Base-by-base conservation (phyloP, 2,329 filamentous ascomycete genomes). In the Claviceps digitariae region DNA sequence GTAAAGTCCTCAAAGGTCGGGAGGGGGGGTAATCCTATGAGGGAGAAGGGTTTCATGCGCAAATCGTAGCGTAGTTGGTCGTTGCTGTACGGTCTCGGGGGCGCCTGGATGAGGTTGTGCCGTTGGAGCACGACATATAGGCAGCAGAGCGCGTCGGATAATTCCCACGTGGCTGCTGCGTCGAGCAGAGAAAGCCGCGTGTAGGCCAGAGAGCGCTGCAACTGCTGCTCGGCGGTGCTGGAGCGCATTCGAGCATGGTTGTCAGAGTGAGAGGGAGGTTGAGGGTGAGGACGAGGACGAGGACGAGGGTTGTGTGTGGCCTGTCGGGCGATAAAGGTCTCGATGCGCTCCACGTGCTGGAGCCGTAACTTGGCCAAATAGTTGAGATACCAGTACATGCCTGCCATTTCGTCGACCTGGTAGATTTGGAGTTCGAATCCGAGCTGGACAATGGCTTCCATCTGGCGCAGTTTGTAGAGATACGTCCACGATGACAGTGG, bases 381-480 rank as follows among this genome's bases (percentile, higher is more conserved):
- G 59, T 87, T 80, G 57, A 95, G 72, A 66, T 95, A 90, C 82
- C 86, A 93, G 67, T 97, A 97, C 86, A 96, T 95, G 25, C 82
- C 83, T 0, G 83, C 79, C 10, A 93, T 75, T 66, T 98, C 93
- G 65, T 95, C 86, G 0, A 82, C 77, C 52, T 91, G 83, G 67
- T 97, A 97, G 10, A 95, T 80, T 45, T 91, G 84, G 13, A 96
- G 82, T 68, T 98, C 93, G 66, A 98, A 97, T 13, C 94, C 93
- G 34, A 96, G 81, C 63, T 96, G 87, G 17, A 96, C 77, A 47
- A 94, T 84, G 74, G 83, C 86, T 64, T 91, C 85, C 77, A 96
- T 88, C 62, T 91, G 81, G 31, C 79, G 81, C n/a, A 96, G 76
- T 67, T 96, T 97, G 68, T 95, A 87, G 55, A 90, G 79, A 61